These are phyloP conservation scores for Hanseniaspora sp. DNA, from an alignment of 1,139 yeast genomes.

Conservation along the genomic window DNA sequence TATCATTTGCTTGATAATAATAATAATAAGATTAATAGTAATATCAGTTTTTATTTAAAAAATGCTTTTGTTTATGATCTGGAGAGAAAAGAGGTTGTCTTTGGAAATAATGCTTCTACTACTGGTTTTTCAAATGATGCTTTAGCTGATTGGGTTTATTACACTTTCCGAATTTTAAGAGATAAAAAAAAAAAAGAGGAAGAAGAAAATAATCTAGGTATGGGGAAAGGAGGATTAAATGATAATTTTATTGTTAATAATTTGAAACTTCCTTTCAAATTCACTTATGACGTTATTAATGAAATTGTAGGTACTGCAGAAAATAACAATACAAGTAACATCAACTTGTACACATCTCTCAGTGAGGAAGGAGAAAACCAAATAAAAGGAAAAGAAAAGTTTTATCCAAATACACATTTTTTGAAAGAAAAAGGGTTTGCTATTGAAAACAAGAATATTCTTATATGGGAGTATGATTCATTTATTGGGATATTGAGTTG, in stretches of 20 bases:
- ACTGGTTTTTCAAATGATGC: neutral
- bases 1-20: neutral
- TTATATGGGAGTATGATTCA: neutral
- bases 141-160: neutral
- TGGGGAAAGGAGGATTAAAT: neutral
- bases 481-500: neutral
- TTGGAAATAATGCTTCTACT: no score
- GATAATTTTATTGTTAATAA: neutral
- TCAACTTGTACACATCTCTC: neutral
- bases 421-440: neutral
- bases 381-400: neutral
- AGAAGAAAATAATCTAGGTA: neutral
- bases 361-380: neutral
- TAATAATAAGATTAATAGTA: neutral
- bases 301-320: slow-evolving; percentile 1
- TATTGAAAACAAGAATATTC: neutral
- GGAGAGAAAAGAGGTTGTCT: neutral
- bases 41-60: neutral
- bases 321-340: neutral
- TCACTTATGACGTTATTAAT: slow-evolving; percentile 9
- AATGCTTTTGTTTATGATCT: neutral
- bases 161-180: neutral
- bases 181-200: neutral
- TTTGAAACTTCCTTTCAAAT: slow-evolving; percentile 4
- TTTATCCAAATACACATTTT: neutral